Percentiles rank a stretch among this genome's conserved stretches.
phyloP scores from a whole-genome alignment of 2,329 filamentous ascomycete genomes.

The Alternaria tenuissima region DNA sequence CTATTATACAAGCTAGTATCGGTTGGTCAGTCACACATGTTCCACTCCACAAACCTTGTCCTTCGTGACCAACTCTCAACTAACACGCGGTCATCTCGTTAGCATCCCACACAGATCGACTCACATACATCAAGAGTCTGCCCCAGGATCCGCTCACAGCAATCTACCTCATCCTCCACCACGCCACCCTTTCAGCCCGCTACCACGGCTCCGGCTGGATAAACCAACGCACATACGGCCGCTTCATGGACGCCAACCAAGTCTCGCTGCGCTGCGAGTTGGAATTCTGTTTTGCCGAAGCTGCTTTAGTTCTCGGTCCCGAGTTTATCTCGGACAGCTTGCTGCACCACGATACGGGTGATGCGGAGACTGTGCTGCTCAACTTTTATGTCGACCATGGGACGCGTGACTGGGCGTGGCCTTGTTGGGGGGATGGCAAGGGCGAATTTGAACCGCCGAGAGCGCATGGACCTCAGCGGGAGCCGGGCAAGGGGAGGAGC shows the following conservation, averaged over 20 bases:
- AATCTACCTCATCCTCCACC: slow-evolving; percentile 40
- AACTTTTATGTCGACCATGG: slow-evolving; percentile 42
- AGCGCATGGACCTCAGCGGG: slow-evolving; percentile 37
- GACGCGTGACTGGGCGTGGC: slow-evolving; percentile 37
- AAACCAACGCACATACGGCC: slow-evolving; percentile 41
- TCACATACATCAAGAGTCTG: slow-evolving; percentile 34
- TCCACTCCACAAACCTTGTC: too few relatives aligned
- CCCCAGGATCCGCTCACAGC: slow-evolving; percentile 35
- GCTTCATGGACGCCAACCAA: slow-evolving; percentile 40
- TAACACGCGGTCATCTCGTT: slow-evolving; percentile 4
- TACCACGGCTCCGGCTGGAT: slow-evolving; percentile 45
- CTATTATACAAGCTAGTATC: slow-evolving; percentile 34
- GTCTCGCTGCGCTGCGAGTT: slow-evolving; percentile 40
- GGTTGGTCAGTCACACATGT: slow-evolving; percentile 20
- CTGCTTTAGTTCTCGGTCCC: slow-evolving; percentile 32
- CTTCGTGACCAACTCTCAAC: neutral
- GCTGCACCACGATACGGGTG: slow-evolving; percentile 17
- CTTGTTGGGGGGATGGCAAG: slow-evolving; percentile 22
- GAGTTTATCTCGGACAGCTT: slow-evolving; percentile 37
- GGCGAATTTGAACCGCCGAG: slow-evolving; percentile 38
- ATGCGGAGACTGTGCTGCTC: slow-evolving; percentile 30
- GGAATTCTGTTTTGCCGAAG: slow-evolving; percentile 44
- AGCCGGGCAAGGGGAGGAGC: slow-evolving; percentile 18
- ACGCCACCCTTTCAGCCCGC: slow-evolving; percentile 39
- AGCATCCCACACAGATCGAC: slow-evolving; percentile 25